A percentile compares a stretch with the other conserved stretches of the same genome.
Conservation (phyloP, 257 asterid genomes). For the Lantana camara region DNA sequence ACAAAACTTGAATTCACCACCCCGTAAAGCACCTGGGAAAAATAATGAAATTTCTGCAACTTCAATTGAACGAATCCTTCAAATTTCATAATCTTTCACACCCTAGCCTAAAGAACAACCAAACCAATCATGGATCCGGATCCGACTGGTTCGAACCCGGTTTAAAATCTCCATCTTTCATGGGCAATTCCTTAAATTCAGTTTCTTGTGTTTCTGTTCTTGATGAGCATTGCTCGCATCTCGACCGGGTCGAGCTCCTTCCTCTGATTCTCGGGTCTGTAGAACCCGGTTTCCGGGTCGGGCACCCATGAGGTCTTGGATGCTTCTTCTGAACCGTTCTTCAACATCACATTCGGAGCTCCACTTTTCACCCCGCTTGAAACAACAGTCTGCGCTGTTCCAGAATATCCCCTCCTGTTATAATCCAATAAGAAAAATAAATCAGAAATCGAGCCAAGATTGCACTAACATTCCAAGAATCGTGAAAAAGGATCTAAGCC, state of each 20-base stretch:
- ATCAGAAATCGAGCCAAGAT: not conserved
- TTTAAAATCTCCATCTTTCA: slow-evolving; percentile 7
- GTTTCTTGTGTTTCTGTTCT: slow-evolving; percentile 31
- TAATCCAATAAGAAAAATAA: not conserved
- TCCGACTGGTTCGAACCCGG: too few species aligned
- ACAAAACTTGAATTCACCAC: not conserved
- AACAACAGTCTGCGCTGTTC: slow-evolving; percentile 36
- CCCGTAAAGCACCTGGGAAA: not conserved
- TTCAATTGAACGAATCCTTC: not conserved
- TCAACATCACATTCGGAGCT: slow-evolving; percentile 45
- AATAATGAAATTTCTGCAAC: not conserved
- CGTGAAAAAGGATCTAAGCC: not conserved
- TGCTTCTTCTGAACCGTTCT: slow-evolving; percentile 42
- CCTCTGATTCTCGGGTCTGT: slow-evolving; percentile 50
- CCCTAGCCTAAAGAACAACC: not conserved
- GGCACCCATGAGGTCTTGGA: slow-evolving; percentile 57
- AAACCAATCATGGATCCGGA: not conserved
- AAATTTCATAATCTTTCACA: not conserved
- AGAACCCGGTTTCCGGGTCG: slow-evolving; percentile 65
- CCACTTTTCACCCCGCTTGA: slow-evolving; percentile 31
- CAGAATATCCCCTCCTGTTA: slow-evolving; percentile 52
- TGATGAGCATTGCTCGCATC: slow-evolving; percentile 43
- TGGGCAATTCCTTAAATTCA: not conserved
- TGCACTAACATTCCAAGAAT: not conserved
- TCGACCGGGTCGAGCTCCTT: slow-evolving; percentile 57